These are phyloP conservation scores for Echites panduratus DNA, from an alignment of 257 asterid genomes.

Conservation along the genomic window DNA sequence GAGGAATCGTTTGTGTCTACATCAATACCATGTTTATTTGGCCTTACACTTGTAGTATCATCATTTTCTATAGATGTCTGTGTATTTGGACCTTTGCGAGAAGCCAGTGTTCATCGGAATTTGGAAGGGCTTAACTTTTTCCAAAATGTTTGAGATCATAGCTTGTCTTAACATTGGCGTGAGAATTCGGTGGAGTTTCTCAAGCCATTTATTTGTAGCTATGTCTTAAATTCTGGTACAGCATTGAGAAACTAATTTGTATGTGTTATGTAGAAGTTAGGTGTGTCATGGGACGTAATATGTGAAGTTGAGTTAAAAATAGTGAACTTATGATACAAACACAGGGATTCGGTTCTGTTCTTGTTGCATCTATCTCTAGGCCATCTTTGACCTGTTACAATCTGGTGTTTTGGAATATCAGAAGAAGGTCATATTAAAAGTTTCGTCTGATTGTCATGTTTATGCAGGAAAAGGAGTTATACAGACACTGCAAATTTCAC, in stretches of 20 bases:
- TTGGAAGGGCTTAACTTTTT: too few species aligned
- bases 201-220: background rate
- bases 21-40: background rate
- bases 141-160: too few species aligned
- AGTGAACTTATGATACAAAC: background rate
- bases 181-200: background rate
- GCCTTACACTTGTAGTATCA: background rate
- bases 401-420: background rate
- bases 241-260: background rate
- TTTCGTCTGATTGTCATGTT: background rate
- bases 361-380: background rate
- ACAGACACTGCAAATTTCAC: slow-evolving; percentile 91
- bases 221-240: background rate
- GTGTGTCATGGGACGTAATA: too few species aligned
- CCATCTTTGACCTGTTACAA: background rate
- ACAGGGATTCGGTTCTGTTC: background rate
- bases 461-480: slow-evolving; percentile 73
- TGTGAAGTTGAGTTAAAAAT: background rate
- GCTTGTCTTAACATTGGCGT: background rate
- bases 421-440: background rate
- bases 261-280: background rate
- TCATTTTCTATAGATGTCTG: background rate
- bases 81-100: background rate
- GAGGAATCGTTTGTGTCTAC: background rate
- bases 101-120: background rate